Base-by-base conservation (phyloP, 495 filamentous ascomycete species). In the Xylaria grammica region DNA sequence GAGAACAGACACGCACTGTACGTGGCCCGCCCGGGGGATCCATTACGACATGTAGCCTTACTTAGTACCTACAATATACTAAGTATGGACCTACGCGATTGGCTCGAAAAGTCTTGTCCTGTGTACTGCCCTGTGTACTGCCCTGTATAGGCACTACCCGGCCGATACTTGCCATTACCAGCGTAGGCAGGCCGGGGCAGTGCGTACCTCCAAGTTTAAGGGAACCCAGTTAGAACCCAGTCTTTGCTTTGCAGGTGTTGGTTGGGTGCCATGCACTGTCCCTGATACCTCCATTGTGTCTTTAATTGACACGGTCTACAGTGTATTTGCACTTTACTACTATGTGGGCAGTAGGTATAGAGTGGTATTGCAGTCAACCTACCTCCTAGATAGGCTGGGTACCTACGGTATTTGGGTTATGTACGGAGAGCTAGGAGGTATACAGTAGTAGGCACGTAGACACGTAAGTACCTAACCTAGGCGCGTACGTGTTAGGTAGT, bases 91-190 rank as follows among this genome's bases (percentile, higher is more conserved):
- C n/a, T 34, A 29, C 34, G 51, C 10, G 20, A 44, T 44, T n/a
- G n/a, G n/a, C n/a, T n/a, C n/a, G n/a, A n/a, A n/a, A n/a, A n/a
- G n/a, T n/a, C n/a, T n/a, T n/a, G n/a, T n/a, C n/a, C n/a, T n/a
- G n/a, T n/a, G n/a, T n/a, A 50, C 29, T 48, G 45, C 45, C 45
- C 9, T 48, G n/a, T 26, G 20, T 9, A 45, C n/a, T 13, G 3
- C 20, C 27, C 6, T 11, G 11, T 36, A 11, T 36, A 36, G 34
- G 34, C 17, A 19, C 15, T 3, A 22, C n/a, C 7, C 32, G 30
- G 50, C 30, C 30, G 50, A 53, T 53, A 29, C 51, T 30, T 54
- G 51, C 51, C 51, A 27, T 32, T 36, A 53, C 50, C 50, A 51
- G 49, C 49, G 11, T 36, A 36, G 34, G 11, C 34, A 15, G 45